Conservation (phyloP, 176 grass and related monocot species). For the Aegilops sharonensis region DNA sequence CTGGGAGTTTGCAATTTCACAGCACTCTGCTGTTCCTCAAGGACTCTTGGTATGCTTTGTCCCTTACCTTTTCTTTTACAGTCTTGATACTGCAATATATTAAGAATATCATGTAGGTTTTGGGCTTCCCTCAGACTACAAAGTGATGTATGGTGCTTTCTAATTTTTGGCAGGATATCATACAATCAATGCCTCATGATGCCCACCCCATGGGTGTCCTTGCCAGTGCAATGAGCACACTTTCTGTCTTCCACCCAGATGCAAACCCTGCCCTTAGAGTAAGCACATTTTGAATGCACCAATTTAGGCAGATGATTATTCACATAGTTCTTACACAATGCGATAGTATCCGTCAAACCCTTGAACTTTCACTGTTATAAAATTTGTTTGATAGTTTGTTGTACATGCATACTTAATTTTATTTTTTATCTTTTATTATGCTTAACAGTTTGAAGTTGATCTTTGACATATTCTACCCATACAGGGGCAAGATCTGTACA, state of each 20-base stretch:
- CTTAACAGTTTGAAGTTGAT: not conserved
- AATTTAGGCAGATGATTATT: not conserved
- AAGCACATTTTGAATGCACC: constrained; percentile 25
- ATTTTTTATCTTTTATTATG: not conserved
- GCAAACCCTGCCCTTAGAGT: constrained; percentile 97
- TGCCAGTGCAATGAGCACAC: constrained; percentile 87
- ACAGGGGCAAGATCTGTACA: constrained; percentile 93
- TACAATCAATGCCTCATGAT: constrained; percentile 99
- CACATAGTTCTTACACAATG: not conserved
- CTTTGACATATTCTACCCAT: constrained; percentile 16
- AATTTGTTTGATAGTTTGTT: no score
- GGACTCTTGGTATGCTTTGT: constrained; percentile 69
- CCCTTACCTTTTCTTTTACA: not conserved
- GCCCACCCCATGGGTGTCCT: constrained; percentile 98
- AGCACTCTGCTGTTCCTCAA: constrained; percentile 93
- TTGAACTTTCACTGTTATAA: not conserved
- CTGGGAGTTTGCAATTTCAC: constrained; percentile 93
- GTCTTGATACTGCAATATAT: not conserved
- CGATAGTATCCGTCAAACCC: not conserved
- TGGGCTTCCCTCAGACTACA: not conserved
- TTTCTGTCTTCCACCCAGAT: constrained; percentile 99
- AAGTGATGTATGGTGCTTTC: not conserved
- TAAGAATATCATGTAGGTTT: not conserved
- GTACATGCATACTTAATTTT: no score
- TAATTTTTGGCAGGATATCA: constrained; percentile 63